phyloP scores from a whole-genome alignment of 345 rosid genomes.

The Arabidopsis arenosa region DNA sequence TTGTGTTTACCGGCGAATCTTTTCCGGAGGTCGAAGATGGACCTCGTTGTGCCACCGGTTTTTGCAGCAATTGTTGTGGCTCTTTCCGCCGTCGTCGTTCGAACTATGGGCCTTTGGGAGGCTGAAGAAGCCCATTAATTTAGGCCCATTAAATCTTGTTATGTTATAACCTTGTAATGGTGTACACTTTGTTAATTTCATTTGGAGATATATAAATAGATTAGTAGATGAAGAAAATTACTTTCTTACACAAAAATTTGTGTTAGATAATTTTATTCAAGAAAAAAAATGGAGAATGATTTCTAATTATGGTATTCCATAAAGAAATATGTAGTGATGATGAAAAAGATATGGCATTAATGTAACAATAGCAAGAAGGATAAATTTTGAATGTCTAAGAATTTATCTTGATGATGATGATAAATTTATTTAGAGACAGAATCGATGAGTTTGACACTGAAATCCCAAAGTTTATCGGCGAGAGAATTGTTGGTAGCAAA shows the following conservation, averaged over 20 bases:
- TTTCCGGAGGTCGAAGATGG: constrained; percentile 63
- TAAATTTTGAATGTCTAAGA: neutral
- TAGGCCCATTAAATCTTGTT: constrained; percentile 16
- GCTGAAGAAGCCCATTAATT: constrained; percentile 50
- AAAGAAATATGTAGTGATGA: neutral
- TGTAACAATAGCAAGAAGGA: too few relatives aligned
- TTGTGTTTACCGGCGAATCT: constrained; percentile 68
- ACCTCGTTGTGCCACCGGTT: constrained; percentile 75
- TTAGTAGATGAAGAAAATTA: neutral
- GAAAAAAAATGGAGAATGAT: neutral
- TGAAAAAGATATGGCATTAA: too few relatives aligned
- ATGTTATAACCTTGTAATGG: constrained; percentile 3
- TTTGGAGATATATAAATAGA: neutral
- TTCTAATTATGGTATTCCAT: neutral
- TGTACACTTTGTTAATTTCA: neutral
- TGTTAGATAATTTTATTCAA: neutral
- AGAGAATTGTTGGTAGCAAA: constrained; percentile 55
- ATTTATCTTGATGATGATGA: neutral
- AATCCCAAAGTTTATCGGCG: constrained; percentile 78
- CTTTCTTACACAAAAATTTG: neutral
- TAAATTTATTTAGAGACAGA: constrained; percentile 16
- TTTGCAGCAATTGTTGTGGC: constrained; percentile 87
- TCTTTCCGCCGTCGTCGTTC: constrained; percentile 72
- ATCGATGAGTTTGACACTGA: constrained; percentile 47
- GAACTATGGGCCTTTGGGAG: constrained; percentile 72